Evolutionary conservation across 2,329 filamentous ascomycete genomes (phyloP), one percentile per base, ranked within the genome.

Genomic region (Fusarium denticulatum): DNA sequence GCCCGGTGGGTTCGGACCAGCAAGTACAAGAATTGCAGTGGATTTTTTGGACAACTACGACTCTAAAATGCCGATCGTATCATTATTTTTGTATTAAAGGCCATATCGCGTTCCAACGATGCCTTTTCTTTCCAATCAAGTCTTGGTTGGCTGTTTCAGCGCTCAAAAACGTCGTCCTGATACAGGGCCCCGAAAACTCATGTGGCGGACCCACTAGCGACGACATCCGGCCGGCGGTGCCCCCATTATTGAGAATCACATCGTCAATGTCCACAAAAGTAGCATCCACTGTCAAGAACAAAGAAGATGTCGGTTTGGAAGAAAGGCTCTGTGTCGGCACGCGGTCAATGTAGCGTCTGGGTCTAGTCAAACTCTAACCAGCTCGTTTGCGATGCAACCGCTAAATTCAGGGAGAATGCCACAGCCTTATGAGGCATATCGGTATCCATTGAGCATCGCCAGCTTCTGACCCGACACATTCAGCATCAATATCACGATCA

Each of bases 161-260:
- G 47, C 61, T 64, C 61, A 53, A 64, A 69, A 67, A 67, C 53
- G 59, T 75, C 55, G 55, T 69, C 68, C 63, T 73, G 64, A 75
- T 75, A 74, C 76, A 74, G 65, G 67, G 68, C 74, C 64, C 68
- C 69, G 72, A 76, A 66, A 69, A 64, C 69, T 76, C 71, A 71
- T 74, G 71, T 77, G 69, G 73, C 69, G 78, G 77, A 79, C 74
- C 80, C 79, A 80, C 80, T 75, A 71, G 70, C 66, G 74, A 81
- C 79, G 77, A 80, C 79, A 81, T 79, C 79, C 79, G 79, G 75
- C 74, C 79, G 78, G 74, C 79, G 78, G 74, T 74, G 69, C 71
- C 67, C 65, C 72, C 76, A 78, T 72, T 78, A 76, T 73, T 71
- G 65, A 67, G 60, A 72, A 72, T 61, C 64, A 67, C 57, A 63